Percentiles rank a stretch among this genome's conserved stretches.
These are phyloP conservation scores for Xanthoceras sorbifolium DNA, from an alignment of 345 rosid genomes.

Conservation along the genomic window DNA sequence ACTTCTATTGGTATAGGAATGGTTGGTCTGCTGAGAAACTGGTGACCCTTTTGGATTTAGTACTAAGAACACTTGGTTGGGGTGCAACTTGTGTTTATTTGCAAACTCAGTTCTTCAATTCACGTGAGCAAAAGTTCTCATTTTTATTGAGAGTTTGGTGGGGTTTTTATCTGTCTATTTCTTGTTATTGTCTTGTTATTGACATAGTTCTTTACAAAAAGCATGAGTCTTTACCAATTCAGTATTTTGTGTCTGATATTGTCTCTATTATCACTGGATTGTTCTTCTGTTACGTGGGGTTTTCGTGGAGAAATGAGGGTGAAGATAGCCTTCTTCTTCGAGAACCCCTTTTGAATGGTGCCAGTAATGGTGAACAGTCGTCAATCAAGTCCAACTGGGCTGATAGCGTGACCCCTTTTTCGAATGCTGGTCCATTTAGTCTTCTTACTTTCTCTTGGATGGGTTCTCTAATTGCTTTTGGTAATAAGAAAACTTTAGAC, in stretches of 20 bases:
- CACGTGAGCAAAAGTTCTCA: conserved; percentile 33
- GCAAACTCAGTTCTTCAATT: conserved; percentile 25
- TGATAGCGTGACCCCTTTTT: conserved; percentile 36
- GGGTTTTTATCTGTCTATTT: conserved; percentile 44
- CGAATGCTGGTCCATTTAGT: conserved; percentile 46
- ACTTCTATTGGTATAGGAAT: conserved; percentile 39
- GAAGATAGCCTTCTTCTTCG: neutral
- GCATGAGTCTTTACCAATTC: conserved; percentile 10
- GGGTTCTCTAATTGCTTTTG: conserved; percentile 35
- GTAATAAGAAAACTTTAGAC: conserved; percentile 44
- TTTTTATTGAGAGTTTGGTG: conserved; percentile 53
- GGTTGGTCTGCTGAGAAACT: conserved; percentile 40
- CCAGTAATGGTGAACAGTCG: conserved; percentile 20
- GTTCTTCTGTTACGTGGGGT: conserved; percentile 23
- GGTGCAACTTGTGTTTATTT: conserved; percentile 39
- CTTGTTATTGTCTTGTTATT: conserved; percentile 45
- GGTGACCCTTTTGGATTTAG: conserved; percentile 42
- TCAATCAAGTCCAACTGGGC: conserved; percentile 25
- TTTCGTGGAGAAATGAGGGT: conserved; percentile 6
- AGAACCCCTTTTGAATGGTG: conserved; percentile 25
- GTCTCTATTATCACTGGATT: conserved; percentile 23
- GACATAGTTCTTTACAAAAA: conserved; percentile 31
- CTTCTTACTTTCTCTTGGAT: conserved; percentile 47
- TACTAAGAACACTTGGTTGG: conserved; percentile 47
- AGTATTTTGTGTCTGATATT: conserved; percentile 19